Evolutionary conservation across 495 filamentous ascomycete genomes (phyloP), one percentile per base, ranked within the genome.

Genomic region (Neurospora sp.): DNA sequence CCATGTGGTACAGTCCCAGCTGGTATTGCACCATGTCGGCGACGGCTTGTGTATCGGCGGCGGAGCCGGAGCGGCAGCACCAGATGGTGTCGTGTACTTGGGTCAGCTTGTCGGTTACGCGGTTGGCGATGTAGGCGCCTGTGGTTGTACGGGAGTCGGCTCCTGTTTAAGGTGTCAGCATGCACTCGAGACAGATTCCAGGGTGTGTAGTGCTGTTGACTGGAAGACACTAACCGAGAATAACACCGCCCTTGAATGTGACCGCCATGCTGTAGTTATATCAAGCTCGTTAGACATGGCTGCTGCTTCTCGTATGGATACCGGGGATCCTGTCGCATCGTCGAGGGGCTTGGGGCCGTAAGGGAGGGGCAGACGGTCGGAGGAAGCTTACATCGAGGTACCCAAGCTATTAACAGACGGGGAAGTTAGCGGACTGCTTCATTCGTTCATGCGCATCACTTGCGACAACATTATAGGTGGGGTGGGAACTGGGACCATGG

Each of bases 111-210:
- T 99, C 96, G 72, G 96, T 98, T 69, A 99, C 96, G 85, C 96
- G 91, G 82, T 99, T 99, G 78, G 96, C 96, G 80, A 99, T 98
- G 88, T 97, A 98, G 75, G 96, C 91, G 78, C 96, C 96, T 71
- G 96, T 98, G n/a, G 96, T 98, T 77, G 96, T 99, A 85, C 96
- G 90, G 77, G 94, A 97, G 82, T 99, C 96, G 76, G 96, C 96
- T 71, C 95, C 91, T 88, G 69, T 37, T 35, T 38, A 39, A 12
- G 35, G 70, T 71, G 53, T 65, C 71, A 40, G 14, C 18, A 35
- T 59, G 73, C 41, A 37, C 7, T 37, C 35, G 35, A 1, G 35
- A 37, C 27, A 16, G 18, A 8, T 7, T 59, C 10, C 7, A 44
- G 39, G 38, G 6, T 18, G 39, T 40, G 5, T 12, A 18, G 69